These are phyloP conservation scores for Linnemannia hyalina DNA, from an alignment of 192 early-diverging fungal genomes.

Conservation along the genomic window DNA sequence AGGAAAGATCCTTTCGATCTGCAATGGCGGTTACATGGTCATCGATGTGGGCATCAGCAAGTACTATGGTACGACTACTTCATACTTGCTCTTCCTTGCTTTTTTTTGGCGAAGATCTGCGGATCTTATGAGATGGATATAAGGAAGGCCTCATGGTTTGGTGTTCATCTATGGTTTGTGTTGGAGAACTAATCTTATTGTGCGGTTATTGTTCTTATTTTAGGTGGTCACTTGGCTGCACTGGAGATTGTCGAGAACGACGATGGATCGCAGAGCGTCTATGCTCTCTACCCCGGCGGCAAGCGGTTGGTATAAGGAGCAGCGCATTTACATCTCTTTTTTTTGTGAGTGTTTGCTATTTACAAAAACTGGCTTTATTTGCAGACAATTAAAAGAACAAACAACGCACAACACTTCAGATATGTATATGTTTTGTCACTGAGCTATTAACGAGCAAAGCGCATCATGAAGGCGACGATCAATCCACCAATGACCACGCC, in stretches of 20 bases:
- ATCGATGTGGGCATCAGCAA: conserved; percentile 82
- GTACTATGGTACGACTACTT: conserved; percentile 63
- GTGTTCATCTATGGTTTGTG: neutral
- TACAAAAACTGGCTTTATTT: conserved; percentile 6
- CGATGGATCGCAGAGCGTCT: conserved; percentile 51
- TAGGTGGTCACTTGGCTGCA: conserved; percentile 68
- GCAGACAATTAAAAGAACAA: neutral
- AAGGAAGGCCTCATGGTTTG: too few species aligned
- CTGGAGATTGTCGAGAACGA: conserved; percentile 77
- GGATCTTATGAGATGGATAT: neutral
- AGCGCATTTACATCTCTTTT: neutral
- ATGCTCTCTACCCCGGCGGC: conserved; percentile 64
- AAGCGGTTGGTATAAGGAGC: conserved; percentile 19
- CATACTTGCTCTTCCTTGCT: neutral
- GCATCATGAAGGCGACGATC: conserved; percentile 50
- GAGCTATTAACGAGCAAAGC: conserved; percentile 35
- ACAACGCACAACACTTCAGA: neutral
- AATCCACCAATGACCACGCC: conserved; percentile 51
- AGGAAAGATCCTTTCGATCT: conserved; percentile 71
- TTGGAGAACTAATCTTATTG: neutral
- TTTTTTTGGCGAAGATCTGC: neutral
- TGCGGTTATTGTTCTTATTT: conserved; percentile 30
- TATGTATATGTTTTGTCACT: neutral
- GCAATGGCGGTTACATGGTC: conserved; percentile 70
- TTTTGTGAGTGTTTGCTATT: neutral